Base-by-base conservation (phyloP, 1,284 basidiomycete species). In the Lentinula novae-zelandiae region DNA sequence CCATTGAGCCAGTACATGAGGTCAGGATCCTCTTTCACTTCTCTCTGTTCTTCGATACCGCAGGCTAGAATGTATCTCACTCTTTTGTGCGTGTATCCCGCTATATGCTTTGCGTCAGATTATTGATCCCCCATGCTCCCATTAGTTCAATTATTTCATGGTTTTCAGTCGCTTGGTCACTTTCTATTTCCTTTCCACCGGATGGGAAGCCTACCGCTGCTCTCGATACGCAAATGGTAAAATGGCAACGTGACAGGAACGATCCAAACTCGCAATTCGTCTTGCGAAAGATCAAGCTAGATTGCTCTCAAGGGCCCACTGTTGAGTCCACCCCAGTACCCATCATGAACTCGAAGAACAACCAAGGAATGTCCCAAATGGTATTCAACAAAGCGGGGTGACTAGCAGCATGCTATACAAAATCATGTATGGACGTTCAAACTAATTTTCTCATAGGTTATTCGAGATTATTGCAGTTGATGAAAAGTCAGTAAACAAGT, bases 31-130 rank as follows among this genome's bases (percentile, higher is more conserved):
- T 22, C 31, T 3, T 31, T 17, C 22, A 20, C 39, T 44, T 12
- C 10, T 49, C 52, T 38, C 27, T 20, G 15, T 36, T 12, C 22
- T 57, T 52, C 38, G 17, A 31, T 22, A 13, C 54, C 51, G 53
- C 54, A 34, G 60, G 54, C 54, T 57, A 53, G 53, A 53, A 61
- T 61, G 60, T 36, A 42, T 60, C 13, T 51, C 60, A 36, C 34
- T 61, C 48, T 46, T 57, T 61, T 61, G 60, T 57, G 54, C 48
- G 53, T 57, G 2, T 50, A 20, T 15, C 40, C 6, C n/a, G n/a
- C 44, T 38, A 38, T 38, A 8, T 9, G n/a, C 20, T 50, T 39
- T 9, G 39, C 20, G 15, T 31, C 8, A 5, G 15, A n/a, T 4
- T 34, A 13, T 31, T 38, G 13, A n/a, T 10, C 13, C 15, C 7